Evolutionary conservation across 768 basidiomycete species (phyloP).

Genomic region (Boletus tomentosulus): DNA sequence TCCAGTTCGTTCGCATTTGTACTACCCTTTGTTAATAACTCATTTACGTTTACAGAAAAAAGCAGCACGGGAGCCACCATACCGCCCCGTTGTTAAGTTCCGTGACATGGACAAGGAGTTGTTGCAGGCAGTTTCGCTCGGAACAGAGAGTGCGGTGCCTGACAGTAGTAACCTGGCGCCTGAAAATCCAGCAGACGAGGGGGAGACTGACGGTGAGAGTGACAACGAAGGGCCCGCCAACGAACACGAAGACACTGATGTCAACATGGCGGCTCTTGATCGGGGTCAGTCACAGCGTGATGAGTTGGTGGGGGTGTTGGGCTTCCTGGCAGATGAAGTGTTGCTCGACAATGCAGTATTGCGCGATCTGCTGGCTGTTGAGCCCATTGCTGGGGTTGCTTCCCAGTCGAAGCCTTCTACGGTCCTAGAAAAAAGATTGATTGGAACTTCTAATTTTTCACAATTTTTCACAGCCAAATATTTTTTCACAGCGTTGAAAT

Average conservation of each 20-base stretch:
- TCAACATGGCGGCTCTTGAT: no score
- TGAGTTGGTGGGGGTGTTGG: not conserved
- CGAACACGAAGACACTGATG: no score
- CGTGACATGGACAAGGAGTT: not conserved
- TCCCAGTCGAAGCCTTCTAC: not conserved
- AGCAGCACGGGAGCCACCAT: not conserved
- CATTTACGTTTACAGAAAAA: not conserved
- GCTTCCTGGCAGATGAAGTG: not conserved
- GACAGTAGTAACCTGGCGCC: not conserved
- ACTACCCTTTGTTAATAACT: not conserved
- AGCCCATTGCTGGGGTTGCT: not conserved
- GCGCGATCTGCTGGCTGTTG: not conserved
- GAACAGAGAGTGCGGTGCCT: not conserved
- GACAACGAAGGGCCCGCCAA: no score
- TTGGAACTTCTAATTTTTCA: no score
- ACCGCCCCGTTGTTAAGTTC: not conserved
- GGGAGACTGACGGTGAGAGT: not conserved
- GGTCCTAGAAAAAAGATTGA: no score
- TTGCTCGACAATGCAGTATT: not conserved
- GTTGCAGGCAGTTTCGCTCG: not conserved
- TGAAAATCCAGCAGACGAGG: not conserved
- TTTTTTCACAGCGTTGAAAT: no score
- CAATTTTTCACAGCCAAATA: no score
- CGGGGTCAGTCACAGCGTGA: no score
- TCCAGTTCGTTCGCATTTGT: no score